These are phyloP conservation scores for Quillaja saponaria DNA, from an alignment of 306 rosid species.

Conservation along the genomic window DNA sequence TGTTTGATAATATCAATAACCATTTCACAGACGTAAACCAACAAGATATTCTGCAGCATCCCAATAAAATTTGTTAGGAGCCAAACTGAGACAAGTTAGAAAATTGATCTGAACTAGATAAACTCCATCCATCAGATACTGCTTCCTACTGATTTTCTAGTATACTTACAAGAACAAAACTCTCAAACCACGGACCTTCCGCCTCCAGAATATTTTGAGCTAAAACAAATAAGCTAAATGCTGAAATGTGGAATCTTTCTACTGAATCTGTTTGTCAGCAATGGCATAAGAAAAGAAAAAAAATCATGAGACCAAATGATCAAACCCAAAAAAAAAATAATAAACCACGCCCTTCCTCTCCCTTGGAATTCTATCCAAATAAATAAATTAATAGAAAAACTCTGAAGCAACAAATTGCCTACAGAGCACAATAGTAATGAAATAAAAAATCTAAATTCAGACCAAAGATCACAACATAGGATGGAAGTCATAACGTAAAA, in stretches of 20 bases:
- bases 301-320: conserved; percentile 18
- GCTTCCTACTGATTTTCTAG: conserved; percentile 15
- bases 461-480: not conserved
- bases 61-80: conserved; percentile 38
- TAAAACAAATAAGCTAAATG: conserved; percentile 84
- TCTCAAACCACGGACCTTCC: conserved; percentile 95
- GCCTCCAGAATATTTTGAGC: conserved; percentile 99
- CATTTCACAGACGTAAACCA: conserved; percentile 91
- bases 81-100: conserved; percentile 24
- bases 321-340: not conserved
- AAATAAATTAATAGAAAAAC: too few relatives aligned
- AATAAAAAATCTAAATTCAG: not conserved
- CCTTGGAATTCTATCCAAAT: too few relatives aligned
- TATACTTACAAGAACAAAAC: conserved; percentile 75
- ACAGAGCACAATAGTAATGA: not conserved
- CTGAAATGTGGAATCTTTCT: conserved; percentile 95
- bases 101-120: conserved; percentile 14
- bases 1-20: conserved; percentile 86
- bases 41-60: conserved; percentile 63
- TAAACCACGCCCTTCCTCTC: too few relatives aligned
- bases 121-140: conserved; percentile 8
- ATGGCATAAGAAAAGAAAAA: not conserved
- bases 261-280: conserved; percentile 74
- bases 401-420: too few relatives aligned
- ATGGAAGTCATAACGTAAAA: not conserved